Conservation (phyloP, 2,329 filamentous ascomycete genomes). For the Colletotrichum abscissum region DNA sequence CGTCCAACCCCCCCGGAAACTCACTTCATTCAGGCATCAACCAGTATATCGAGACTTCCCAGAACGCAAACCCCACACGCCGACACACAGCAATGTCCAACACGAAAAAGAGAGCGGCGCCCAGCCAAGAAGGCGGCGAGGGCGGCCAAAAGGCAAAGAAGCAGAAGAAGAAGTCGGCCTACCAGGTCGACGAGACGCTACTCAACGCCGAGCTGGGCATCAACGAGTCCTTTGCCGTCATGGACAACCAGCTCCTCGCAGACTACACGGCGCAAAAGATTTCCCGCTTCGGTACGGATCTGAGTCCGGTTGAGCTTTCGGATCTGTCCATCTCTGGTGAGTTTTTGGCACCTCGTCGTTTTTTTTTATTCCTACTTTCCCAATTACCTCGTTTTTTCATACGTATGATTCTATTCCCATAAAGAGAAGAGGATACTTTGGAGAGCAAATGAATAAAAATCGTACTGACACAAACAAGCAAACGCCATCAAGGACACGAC, state of each 20-base stretch:
- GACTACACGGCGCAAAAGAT: constrained; percentile 88
- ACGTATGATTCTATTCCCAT: too few relatives aligned
- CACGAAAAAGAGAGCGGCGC: constrained; percentile 67
- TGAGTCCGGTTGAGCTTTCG: constrained; percentile 86
- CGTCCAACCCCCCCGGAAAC: background rate
- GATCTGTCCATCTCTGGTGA: constrained; percentile 84
- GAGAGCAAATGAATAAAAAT: background rate
- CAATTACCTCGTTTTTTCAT: too few relatives aligned
- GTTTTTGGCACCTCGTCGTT: constrained; percentile 34
- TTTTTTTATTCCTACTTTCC: too few relatives aligned
- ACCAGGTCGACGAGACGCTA: constrained; percentile 64
- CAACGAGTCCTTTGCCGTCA: constrained; percentile 82
- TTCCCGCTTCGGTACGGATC: constrained; percentile 79
- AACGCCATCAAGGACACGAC: constrained; percentile 84
- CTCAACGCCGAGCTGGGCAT: constrained; percentile 78
- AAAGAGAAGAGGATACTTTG: too few relatives aligned
- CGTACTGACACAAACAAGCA: constrained; percentile 56
- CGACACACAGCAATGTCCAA: constrained; percentile 47
- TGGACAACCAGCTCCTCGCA: constrained; percentile 85
- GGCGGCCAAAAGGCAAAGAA: constrained; percentile 55
- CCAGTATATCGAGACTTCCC: background rate
- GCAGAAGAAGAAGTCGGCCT: constrained; percentile 67
- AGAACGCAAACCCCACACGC: background rate
- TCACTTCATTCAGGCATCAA: background rate
- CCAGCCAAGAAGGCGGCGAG: constrained; percentile 55